Evolutionary conservation across 1,284 basidiomycete genomes (phyloP), one percentile per base, ranked within the genome.

Genomic region (Mycosarcoma mackinlayi): DNA sequence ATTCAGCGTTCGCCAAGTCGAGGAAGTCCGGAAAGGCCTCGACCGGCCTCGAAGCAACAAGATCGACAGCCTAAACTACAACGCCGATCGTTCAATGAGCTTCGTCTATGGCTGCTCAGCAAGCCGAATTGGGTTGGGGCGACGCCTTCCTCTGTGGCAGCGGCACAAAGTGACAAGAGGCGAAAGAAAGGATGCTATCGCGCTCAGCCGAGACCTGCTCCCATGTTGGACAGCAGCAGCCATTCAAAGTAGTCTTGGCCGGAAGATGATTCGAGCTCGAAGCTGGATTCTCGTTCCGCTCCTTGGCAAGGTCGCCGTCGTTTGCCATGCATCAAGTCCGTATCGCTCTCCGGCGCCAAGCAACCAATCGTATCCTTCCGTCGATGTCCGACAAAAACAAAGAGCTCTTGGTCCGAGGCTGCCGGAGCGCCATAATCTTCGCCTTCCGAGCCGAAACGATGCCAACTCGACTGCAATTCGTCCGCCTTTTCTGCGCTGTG

Each of bases 241-340:
- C 73, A 74, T 35, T 77, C 76, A 34, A 77, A 77, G 33, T 70
- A 69, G 51, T 67, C 71, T 14, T 68, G 46, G 13, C 73, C 62
- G 0, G 54, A 39, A 5, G 58, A 38, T 21, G 51, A 8, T 21
- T 65, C 65, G 19, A 60, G 42, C 40, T 67, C 59, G 5, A 40
- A 27, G 16, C 11, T 19, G 6, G 1, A 16, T 24, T 21, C 34
- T 13, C 42, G 49, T 11, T 41, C 44, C 24, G 59, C 44, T 6
- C 37, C 55, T 19, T 64, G 54, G 27, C 62, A 51, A 23, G 57
- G 65, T 25, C 56, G 50, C 28, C 56, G 37, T 31, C 56, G 50
- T 27, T 65, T 72, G n/a, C 77, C 75, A 7, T 64, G 56, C 75
- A 79, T 72, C 24, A 82, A 48, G 3, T 54, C 52, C 3, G 38